phyloP scores from a whole-genome alignment of 306 rosid species.

The Mimosa bimucronata region DNA sequence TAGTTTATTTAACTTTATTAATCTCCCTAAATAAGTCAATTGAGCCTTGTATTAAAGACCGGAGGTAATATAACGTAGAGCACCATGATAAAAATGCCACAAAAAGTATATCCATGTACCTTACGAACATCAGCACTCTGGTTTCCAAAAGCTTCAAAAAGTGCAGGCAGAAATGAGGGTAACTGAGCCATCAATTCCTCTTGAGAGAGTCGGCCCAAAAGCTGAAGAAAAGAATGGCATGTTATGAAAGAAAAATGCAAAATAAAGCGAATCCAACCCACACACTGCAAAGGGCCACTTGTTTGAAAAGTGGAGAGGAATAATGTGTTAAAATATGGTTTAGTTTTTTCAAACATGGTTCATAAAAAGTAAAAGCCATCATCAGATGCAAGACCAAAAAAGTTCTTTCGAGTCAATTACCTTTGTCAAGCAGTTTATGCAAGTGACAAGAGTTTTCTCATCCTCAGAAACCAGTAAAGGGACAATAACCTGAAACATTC shows the following conservation, averaged over 20 bases:
- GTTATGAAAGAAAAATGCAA: conserved; percentile 15
- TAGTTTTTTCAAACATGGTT: background rate
- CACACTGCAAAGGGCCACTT: background rate
- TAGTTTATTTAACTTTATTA: background rate
- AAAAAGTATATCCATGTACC: conserved; percentile 52
- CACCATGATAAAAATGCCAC: conserved; percentile 23
- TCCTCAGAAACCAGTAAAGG: conserved; percentile 93
- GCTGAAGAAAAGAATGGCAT: conserved; percentile 53
- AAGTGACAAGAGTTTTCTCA: conserved; percentile 93
- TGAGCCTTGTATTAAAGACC: no score
- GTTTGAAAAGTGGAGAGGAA: background rate
- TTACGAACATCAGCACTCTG: conserved; percentile 99
- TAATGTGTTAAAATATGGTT: background rate
- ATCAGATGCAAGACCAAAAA: background rate
- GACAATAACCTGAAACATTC: conserved; percentile 76
- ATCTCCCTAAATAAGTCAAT: no score
- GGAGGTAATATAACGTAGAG: background rate
- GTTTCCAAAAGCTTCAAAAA: conserved; percentile 95
- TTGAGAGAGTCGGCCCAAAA: conserved; percentile 87
- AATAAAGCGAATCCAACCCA: conserved; percentile 14
- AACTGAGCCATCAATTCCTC: conserved; percentile 90
- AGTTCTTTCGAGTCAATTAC: conserved; percentile 48
- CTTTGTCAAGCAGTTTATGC: conserved; percentile 95
- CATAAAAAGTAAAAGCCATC: background rate
- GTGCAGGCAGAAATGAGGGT: conserved; percentile 91